These are phyloP conservation scores for Ganoderma boninense DNA, from an alignment of 1,284 basidiomycete genomes.

Conservation along the genomic window DNA sequence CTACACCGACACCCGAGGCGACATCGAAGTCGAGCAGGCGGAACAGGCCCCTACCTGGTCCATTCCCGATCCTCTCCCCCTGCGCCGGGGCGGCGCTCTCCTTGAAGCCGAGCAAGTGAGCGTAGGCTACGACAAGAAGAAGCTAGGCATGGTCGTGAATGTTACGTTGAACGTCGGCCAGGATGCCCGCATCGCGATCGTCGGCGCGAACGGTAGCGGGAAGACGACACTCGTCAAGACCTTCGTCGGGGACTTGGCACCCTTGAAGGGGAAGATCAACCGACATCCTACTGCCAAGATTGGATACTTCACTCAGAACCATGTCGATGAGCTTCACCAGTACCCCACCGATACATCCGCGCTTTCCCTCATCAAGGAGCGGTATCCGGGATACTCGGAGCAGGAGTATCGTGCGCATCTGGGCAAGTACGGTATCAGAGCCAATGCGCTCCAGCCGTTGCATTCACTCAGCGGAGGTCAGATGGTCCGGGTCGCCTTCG, in stretches of 20 bases:
- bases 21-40: conserved; percentile 56
- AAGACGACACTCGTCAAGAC: conserved; percentile 73
- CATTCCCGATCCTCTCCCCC: conserved; percentile 55
- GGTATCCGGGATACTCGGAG: conserved; percentile 36
- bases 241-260: conserved; percentile 58
- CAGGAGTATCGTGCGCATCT: conserved; percentile 52
- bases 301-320: conserved; percentile 65
- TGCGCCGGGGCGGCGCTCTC: conserved; percentile 61
- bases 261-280: conserved; percentile 61
- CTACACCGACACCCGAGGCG: conserved; percentile 52
- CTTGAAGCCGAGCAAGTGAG: conserved; percentile 59
- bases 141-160: conserved; percentile 53
- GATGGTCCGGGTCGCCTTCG: conserved; percentile 58
- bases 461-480: conserved; percentile 66
- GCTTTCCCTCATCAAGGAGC: conserved; percentile 50
- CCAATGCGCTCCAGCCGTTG: conserved; percentile 53
- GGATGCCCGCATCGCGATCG: conserved; percentile 63
- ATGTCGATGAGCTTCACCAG: conserved; percentile 57
- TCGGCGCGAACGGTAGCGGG: conserved; percentile 63
- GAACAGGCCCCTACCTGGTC: conserved; percentile 57
- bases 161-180: conserved; percentile 66
- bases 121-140: conserved; percentile 50
- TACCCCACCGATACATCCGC: conserved; percentile 45
- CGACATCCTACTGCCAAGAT: conserved; percentile 66
- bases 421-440: conserved; percentile 58